phyloP scores from a whole-genome alignment of 352 stramenopile genomes.

The Phytopythium aichiense region DNA sequence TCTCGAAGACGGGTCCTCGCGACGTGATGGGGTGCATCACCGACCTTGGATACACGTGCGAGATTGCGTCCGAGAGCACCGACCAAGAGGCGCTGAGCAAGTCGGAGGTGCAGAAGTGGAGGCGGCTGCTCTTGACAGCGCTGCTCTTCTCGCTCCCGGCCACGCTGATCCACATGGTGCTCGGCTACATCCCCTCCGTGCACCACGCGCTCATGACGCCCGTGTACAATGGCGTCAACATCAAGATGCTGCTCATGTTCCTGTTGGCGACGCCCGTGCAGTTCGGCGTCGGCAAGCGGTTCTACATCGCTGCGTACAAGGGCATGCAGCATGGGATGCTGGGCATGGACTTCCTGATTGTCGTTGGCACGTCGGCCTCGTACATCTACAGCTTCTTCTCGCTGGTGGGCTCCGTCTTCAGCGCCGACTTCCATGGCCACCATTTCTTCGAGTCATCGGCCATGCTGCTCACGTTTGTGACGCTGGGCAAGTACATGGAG shows the following conservation, averaged over 20 bases:
- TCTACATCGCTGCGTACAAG: conserved; percentile 82
- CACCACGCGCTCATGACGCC: conserved; percentile 68
- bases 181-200: conserved; percentile 69
- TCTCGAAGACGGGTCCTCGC: conserved; percentile 66
- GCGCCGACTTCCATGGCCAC: conserved; percentile 63
- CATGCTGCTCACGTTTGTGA: conserved; percentile 87
- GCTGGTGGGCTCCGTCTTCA: conserved; percentile 58
- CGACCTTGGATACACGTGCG: conserved; percentile 48
- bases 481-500: conserved; percentile 87
- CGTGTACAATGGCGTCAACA: conserved; percentile 70
- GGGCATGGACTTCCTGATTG: conserved; percentile 89
- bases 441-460: conserved; percentile 88
- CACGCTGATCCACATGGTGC: conserved; percentile 86
- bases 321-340: conserved; percentile 80
- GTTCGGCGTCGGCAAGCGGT: conserved; percentile 74
- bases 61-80: conserved; percentile 47
- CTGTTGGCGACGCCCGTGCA: conserved; percentile 79
- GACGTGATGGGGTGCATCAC: conserved; percentile 72
- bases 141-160: conserved; percentile 83
- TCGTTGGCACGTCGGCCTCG: conserved; percentile 78
- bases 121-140: conserved; percentile 58
- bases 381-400: conserved; percentile 86
- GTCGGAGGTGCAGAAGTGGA: conserved; percentile 76
- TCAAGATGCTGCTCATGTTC: conserved; percentile 84
- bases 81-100: conserved; percentile 66